Base-by-base conservation (phyloP, 768 basidiomycete genomes). In the Megacollybia marginata region DNA sequence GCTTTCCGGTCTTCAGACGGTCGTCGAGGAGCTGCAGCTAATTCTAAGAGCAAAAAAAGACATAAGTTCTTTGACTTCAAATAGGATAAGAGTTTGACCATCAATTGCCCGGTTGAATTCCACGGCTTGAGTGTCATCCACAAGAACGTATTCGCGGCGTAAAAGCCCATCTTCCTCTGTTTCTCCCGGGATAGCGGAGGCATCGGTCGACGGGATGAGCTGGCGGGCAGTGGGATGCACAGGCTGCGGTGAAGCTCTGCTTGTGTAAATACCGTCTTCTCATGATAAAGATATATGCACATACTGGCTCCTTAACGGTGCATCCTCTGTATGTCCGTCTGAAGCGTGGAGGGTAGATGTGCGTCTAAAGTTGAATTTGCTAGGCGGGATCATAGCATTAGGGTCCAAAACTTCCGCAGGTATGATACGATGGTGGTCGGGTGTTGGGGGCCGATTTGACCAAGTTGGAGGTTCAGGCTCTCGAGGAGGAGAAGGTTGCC, bases 41-140 rank as follows among this genome's bases (percentile, higher is more conserved):
- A 76, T 68, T 89, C 88, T 90, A 65, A 36, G 48, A 48, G n/a
- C n/a, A n/a, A 47, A n/a, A 52, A 51, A 52, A 34, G 48, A 32
- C 51, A 46, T 48, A 2, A 28, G 23, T 28, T 28, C 23, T 28
- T 28, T 28, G 23, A 28, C 23, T 28, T 28, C 38, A 16, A 11
- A 36, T 9, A 15, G 10, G 10, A 47, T 18, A 32, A 44, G 23
- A 20, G 15, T 64, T 82, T 57, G 53, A 88, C 94, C 94, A 69
- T 98, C 95, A 1, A 95, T 86, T 2, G 92, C 80, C 13, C 82
- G 81, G 62, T 91, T 92, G 63, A 97, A 91, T 62, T 98, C 94
- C 2, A 97, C 88, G 2, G 89, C 89, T 46, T 85, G 76, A 48
- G 79, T 81, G 64, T 99, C 92, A 40, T 87, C 93, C 1, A 98